Evolutionary conservation across 2,329 filamentous ascomycete genomes (phyloP).

Genomic region (Helotiales sp.): DNA sequence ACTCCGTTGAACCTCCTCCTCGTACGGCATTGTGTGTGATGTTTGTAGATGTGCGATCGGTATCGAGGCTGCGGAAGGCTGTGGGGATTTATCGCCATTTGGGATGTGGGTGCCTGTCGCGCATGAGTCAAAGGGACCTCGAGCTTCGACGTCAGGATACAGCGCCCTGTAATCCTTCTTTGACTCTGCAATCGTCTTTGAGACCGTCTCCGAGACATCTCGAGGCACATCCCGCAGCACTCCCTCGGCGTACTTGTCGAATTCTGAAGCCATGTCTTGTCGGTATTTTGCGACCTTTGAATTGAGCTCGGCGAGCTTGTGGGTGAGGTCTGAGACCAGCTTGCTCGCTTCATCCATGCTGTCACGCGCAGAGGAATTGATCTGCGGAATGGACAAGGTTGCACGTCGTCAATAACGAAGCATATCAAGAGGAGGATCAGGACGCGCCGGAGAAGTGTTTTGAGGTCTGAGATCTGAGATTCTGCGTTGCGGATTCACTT

Average conservation of each 20-base stretch:
- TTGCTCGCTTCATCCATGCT: conserved; percentile 50
- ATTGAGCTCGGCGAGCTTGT: conserved; percentile 51
- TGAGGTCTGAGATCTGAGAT: background rate
- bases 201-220: conserved; percentile 49
- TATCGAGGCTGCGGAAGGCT: conserved; percentile 33
- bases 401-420: conserved; percentile 1
- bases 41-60: background rate
- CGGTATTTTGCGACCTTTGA: conserved; percentile 57
- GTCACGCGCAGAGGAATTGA: conserved; percentile 5
- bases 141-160: conserved; percentile 20
- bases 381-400: conserved; percentile 2
- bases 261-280: conserved; percentile 57
- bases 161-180: conserved; percentile 29
- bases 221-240: conserved; percentile 49
- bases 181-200: conserved; percentile 39
- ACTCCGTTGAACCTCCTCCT: conserved; percentile 41
- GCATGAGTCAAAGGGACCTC: conserved; percentile 25
- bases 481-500: too few species aligned
- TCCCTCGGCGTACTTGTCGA: conserved; percentile 52
- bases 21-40: conserved; percentile 22
- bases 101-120: conserved; percentile 21
- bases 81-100: conserved; percentile 34
- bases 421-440: conserved; percentile 1
- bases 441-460: background rate
- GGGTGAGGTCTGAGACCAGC: conserved; percentile 37